These are phyloP conservation scores for Saprolegnia diclina DNA, from an alignment of 352 stramenopile genomes.

Conservation along the genomic window DNA sequence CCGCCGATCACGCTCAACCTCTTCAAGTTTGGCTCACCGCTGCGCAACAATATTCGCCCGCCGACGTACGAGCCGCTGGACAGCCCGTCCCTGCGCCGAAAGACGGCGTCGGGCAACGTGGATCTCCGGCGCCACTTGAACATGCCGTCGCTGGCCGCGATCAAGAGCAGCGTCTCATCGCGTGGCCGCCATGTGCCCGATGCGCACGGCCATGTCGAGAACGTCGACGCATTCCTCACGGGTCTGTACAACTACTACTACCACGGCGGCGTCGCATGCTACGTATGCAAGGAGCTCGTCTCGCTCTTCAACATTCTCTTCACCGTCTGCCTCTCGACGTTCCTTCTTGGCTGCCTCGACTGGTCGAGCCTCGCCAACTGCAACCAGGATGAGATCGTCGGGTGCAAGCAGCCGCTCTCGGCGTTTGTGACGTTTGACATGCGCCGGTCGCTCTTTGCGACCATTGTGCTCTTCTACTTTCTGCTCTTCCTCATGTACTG, in stretches of 20 bases:
- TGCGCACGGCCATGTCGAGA: slow-evolving; percentile 59
- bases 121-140: slow-evolving; percentile 25
- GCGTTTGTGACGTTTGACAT: slow-evolving; percentile 66
- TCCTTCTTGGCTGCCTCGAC: slow-evolving; percentile 94
- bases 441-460: slow-evolving; percentile 34
- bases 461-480: slow-evolving; percentile 87
- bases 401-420: slow-evolving; percentile 73
- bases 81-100: background rate
- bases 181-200: slow-evolving; percentile 43
- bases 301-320: slow-evolving; percentile 93
- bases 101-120: background rate
- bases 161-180: slow-evolving; percentile 20
- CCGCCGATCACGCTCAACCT: background rate
- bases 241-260: slow-evolving; percentile 94
- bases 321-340: slow-evolving; percentile 92
- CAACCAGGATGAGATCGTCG: slow-evolving; percentile 51
- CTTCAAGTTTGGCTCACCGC: slow-evolving; percentile 19
- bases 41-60: slow-evolving; percentile 22
- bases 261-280: slow-evolving; percentile 89
- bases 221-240: slow-evolving; percentile 89
- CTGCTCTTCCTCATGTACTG: slow-evolving; percentile 93
- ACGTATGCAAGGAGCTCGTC: slow-evolving; percentile 84
- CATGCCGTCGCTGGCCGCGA: slow-evolving; percentile 14
- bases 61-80: slow-evolving; percentile 13
- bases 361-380: slow-evolving; percentile 88